Percentiles rank a stretch among this genome's conserved stretches.
phyloP scores from a whole-genome alignment of 2,329 filamentous ascomycete species.

The Venturia asperata region DNA sequence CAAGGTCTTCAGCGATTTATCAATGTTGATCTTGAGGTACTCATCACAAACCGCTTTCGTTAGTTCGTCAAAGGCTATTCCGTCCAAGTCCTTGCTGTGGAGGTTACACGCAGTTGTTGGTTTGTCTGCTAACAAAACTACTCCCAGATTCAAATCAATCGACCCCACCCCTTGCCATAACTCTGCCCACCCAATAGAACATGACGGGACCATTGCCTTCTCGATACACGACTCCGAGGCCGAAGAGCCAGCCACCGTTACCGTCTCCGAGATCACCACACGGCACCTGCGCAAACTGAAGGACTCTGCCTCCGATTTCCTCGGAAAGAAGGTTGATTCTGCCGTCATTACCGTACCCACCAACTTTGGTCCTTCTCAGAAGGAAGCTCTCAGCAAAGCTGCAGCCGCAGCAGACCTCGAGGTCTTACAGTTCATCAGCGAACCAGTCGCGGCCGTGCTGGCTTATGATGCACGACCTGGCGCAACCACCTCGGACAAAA shows the following conservation, averaged over 20 bases:
- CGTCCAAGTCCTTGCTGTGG: neutral
- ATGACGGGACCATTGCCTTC: constrained; percentile 68
- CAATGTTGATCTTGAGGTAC: neutral
- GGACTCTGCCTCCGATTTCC: constrained; percentile 78
- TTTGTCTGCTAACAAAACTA: constrained; percentile 23
- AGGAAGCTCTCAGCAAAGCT: constrained; percentile 67
- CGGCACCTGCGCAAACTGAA: constrained; percentile 78
- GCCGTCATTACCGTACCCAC: constrained; percentile 91
- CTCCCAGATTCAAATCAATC: constrained; percentile 73
- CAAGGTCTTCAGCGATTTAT: neutral
- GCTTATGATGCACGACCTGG: constrained; percentile 86
- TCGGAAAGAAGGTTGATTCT: constrained; percentile 89
- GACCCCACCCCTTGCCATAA: constrained; percentile 92
- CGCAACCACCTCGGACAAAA: constrained; percentile 62
- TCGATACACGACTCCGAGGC: constrained; percentile 65
- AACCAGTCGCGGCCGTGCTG: constrained; percentile 80
- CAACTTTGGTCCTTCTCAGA: constrained; percentile 84
- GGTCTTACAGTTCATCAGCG: constrained; percentile 84
- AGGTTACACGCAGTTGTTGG: no score
- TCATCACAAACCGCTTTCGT: neutral
- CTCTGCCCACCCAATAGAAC: constrained; percentile 79
- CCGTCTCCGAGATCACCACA: constrained; percentile 73
- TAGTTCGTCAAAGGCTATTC: neutral
- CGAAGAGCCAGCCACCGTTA: constrained; percentile 55
- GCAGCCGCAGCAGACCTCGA: constrained; percentile 77